Base-by-base conservation (phyloP, 2,329 filamentous ascomycete species). In the Dendryphion nanum region DNA sequence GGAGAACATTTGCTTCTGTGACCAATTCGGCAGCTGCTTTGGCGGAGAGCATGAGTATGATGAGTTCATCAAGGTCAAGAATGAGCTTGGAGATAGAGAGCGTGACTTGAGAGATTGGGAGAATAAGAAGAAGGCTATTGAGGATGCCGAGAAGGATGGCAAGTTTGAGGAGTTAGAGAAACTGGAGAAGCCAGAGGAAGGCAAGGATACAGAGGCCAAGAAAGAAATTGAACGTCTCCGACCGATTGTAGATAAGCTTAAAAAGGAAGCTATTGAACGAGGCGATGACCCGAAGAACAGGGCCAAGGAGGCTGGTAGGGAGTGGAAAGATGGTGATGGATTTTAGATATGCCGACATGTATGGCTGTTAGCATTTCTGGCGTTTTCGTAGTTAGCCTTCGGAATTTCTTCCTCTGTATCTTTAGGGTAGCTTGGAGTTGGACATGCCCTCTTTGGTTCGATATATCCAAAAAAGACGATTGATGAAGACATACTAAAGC, bases 1-100 rank as follows among this genome's bases (percentile, higher is more conserved):
- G 31, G 75, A 80, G 61, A 69, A 76, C 39, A 60, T 75, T 0
- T 84, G 81, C 61, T 80, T 81, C 44, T 84, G 81, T 54, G 79
- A 83, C 42, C 79, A 77, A 5, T 84, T 76, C 34, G 81, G 81
- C 1, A 62, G 78, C 7, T 84, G 81, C 51, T 83, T 82, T 45
- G 76, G 73, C 8, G 69, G 68, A 4, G 66, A 73, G 20, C 60
- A 70, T 4, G 59, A 69, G 35, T 80, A 73, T 35, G 61, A 73
- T 18, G 57, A 67, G 8, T 81, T 71, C 51, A 68, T 73, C 18
- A 67, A 72, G 26, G 44, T 75, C n/a, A 65, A 68, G 31, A 68
- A 63, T 18, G 53, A 70, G 35, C 62, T 70, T 37, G 47, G 64
- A 2, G 63, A 72, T 32, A 55, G 66, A 8, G 61, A 72, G 37